Evolutionary conservation across 331 rosid genomes (phyloP).

Genomic region (Pyracantha coccinea): DNA sequence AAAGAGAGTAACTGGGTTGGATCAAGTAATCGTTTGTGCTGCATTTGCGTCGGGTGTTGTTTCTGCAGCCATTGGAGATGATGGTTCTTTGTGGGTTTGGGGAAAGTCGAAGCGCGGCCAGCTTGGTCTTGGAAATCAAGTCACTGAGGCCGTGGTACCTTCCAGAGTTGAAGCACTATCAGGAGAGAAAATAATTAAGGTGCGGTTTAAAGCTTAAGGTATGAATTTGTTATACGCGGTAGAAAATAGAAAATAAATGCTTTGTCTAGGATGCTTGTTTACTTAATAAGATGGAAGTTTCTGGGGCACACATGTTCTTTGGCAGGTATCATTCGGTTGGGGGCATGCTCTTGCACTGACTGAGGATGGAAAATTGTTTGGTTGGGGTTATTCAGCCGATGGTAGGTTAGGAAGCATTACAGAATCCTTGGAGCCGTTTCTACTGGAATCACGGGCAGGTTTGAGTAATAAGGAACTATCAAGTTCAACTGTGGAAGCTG

Average conservation of each 20-base stretch:
- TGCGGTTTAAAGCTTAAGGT: conserved; percentile 11
- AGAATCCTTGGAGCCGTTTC: conserved; percentile 40
- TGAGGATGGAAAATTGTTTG: conserved; percentile 76
- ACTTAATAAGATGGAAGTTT: conserved; percentile 7
- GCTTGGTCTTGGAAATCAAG: conserved; percentile 66
- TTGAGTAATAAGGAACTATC: conserved; percentile 15
- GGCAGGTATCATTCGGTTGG: conserved; percentile 89
- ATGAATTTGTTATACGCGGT: neutral
- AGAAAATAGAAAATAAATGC: neutral
- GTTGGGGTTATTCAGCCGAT: conserved; percentile 92
- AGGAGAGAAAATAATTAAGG: conserved; percentile 67
- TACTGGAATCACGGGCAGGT: conserved; percentile 26
- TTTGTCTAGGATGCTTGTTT: neutral
- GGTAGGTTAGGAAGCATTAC: conserved; percentile 71
- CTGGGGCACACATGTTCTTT: conserved; percentile 13
- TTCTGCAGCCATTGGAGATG: conserved; percentile 79
- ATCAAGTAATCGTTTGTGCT: conserved; percentile 42
- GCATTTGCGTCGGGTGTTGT: conserved; percentile 86
- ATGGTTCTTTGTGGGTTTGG: conserved; percentile 87
- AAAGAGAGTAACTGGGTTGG: conserved; percentile 46
- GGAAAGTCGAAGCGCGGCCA: conserved; percentile 88
- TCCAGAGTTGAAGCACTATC: conserved; percentile 55
- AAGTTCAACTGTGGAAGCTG: conserved; percentile 40
- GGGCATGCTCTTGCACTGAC: conserved; percentile 88
- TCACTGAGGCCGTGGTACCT: conserved; percentile 46